Percentiles rank a stretch among this genome's conserved stretches.
Evolutionary conservation across 352 stramenopile species (phyloP).

Genomic region (Pythium monospermum): DNA sequence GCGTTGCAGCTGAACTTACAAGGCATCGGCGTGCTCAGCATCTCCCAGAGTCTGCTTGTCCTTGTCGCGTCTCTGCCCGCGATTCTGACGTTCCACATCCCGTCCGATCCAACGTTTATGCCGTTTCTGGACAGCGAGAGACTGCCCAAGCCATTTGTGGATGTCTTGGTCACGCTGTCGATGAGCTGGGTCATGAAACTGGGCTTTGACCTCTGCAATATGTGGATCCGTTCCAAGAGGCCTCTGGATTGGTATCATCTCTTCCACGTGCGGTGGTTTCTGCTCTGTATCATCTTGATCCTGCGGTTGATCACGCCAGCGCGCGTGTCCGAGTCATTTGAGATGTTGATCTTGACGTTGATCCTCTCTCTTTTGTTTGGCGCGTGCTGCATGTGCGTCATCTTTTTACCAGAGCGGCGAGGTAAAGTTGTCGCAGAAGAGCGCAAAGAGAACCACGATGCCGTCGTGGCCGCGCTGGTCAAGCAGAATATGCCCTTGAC

Average conservation of each 20-base stretch:
- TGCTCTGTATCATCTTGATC: slow-evolving; percentile 29
- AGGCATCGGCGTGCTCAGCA: slow-evolving; percentile 37
- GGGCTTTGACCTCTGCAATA: slow-evolving; percentile 39
- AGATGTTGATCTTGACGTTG: slow-evolving; percentile 19
- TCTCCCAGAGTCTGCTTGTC: slow-evolving; percentile 34
- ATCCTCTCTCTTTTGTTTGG: slow-evolving; percentile 22
- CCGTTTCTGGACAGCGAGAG: slow-evolving; percentile 18
- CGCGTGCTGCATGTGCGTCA: slow-evolving; percentile 20
- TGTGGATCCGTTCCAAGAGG: slow-evolving; percentile 23
- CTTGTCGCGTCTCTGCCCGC: slow-evolving; percentile 27
- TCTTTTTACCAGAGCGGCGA: slow-evolving; percentile 25
- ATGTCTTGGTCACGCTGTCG: slow-evolving; percentile 37
- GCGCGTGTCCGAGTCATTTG: slow-evolving; percentile 10
- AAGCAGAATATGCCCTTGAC: slow-evolving; percentile 44
- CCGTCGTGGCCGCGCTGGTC: slow-evolving; percentile 36
- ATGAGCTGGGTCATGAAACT: slow-evolving; percentile 54
- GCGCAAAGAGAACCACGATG: slow-evolving; percentile 27
- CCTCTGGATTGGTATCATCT: slow-evolving; percentile 29
- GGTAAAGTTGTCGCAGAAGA: slow-evolving; percentile 27
- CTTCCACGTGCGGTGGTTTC: slow-evolving; percentile 29
- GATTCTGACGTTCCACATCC: slow-evolving; percentile 31
- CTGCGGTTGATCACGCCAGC: slow-evolving; percentile 19
- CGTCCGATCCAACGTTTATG: slow-evolving; percentile 25
- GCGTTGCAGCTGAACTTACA: slow-evolving; percentile 41
- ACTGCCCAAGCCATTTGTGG: slow-evolving; percentile 9